phyloP scores from a whole-genome alignment of 2,329 filamentous ascomycete genomes.

The Calonectria crousiana region DNA sequence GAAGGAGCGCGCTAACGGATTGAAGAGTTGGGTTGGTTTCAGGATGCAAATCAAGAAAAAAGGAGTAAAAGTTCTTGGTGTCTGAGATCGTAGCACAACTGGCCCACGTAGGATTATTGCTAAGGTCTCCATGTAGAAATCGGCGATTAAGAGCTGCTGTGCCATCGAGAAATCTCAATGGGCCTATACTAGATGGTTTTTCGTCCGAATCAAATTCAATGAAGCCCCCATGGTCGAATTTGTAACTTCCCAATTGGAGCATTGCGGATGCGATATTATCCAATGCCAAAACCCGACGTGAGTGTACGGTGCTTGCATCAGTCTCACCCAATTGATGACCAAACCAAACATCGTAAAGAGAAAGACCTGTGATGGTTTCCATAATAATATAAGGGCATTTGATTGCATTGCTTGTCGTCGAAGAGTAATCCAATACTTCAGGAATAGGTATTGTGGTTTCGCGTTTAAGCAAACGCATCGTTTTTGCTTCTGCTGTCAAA shows the following conservation, averaged over 20 bases:
- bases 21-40: not conserved
- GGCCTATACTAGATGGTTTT: not conserved
- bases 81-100: not conserved
- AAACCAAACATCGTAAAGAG: conserved; percentile 19
- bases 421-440: conserved; percentile 14
- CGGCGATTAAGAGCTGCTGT: not conserved
- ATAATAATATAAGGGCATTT: conserved; percentile 15
- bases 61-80: not conserved
- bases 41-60: not conserved
- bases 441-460: conserved; percentile 18
- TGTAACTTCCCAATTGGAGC: not conserved
- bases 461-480: conserved; percentile 13
- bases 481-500: conserved; percentile 8
- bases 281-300: not conserved
- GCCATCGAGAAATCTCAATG: not conserved
- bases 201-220: not conserved
- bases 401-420: not conserved
- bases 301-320: not conserved
- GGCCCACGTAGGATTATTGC: not conserved
- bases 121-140: not conserved
- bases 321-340: not conserved
- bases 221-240: not conserved
- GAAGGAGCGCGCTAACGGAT: not conserved
- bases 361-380: not conserved
- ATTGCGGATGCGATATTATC: conserved; percentile 12